These are phyloP conservation scores for Oryza brachyantha DNA, from an alignment of 176 grass and related monocot species.

Conservation along the genomic window DNA sequence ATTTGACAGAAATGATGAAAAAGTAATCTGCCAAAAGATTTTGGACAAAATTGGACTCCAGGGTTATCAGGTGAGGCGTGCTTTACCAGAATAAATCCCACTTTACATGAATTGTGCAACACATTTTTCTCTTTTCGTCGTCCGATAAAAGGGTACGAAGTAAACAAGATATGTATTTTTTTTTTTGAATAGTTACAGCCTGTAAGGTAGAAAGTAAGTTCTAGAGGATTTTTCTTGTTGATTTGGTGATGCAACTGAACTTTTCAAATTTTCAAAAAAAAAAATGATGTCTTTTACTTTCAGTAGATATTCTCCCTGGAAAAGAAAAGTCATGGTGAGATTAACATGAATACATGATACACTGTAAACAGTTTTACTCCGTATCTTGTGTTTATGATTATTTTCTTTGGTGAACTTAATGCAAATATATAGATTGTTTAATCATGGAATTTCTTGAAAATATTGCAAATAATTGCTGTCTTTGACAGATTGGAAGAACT, in stretches of 20 bases:
- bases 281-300: background rate
- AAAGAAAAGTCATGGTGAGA: slow-evolving; percentile 3
- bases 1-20: slow-evolving; percentile 66
- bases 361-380: background rate
- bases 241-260: background rate
- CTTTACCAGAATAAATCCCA: slow-evolving; percentile 23
- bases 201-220: slow-evolving; percentile 8
- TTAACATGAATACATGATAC: background rate
- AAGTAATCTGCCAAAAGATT: slow-evolving; percentile 73
- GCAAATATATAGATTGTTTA: slow-evolving; percentile 9
- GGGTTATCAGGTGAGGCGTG: slow-evolving; percentile 69
- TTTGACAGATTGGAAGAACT: slow-evolving; percentile 80
- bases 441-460: background rate
- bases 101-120: slow-evolving; percentile 9
- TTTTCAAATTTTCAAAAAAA: background rate
- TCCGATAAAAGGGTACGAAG: background rate
- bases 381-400: slow-evolving; percentile 7
- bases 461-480: slow-evolving; percentile 25
- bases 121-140: background rate
- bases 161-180: background rate
- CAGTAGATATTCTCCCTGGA: background rate
- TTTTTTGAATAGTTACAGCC: background rate
- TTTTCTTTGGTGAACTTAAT: slow-evolving; percentile 15
- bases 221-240: background rate
- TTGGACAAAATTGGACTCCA: slow-evolving; percentile 73